Percentiles rank a stretch among this genome's conserved stretches.
Evolutionary conservation across 192 early-diverging fungal genomes (phyloP).

Genomic region (Cladochytrium replicatum): DNA sequence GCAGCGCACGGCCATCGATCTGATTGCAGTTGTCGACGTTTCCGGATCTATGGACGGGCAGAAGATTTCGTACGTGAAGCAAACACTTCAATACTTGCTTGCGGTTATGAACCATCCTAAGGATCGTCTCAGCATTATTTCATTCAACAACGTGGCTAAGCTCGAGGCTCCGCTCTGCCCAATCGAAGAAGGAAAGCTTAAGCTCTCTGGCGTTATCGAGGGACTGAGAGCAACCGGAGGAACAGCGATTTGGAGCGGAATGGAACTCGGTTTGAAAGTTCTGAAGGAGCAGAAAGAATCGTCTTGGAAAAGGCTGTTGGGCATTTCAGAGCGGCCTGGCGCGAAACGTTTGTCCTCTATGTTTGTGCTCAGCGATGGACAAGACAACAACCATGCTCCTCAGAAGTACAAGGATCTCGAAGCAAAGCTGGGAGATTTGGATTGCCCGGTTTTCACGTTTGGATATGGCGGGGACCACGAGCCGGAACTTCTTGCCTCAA

Average conservation of each 20-base stretch:
- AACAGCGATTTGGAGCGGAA: no score
- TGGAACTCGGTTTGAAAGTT: no score
- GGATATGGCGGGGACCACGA: slow-evolving; percentile 11
- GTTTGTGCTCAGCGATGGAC: slow-evolving; percentile 10
- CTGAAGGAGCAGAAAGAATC: no score
- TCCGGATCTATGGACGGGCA: slow-evolving; percentile 9
- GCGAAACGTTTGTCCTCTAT: slow-evolving; percentile 4
- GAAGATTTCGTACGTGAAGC: slow-evolving; percentile 3
- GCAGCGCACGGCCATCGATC: slow-evolving; percentile 4
- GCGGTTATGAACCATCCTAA: neutral
- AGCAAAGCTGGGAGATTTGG: neutral
- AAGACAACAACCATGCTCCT: slow-evolving; percentile 2
- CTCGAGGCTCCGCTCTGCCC: no score
- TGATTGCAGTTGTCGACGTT: slow-evolving; percentile 13
- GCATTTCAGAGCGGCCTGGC: no score
- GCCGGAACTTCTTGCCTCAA: neutral
- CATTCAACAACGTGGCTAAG: neutral
- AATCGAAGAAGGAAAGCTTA: no score
- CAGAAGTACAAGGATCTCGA: slow-evolving; percentile 2
- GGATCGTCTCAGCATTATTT: slow-evolving; percentile 9
- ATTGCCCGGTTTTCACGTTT: slow-evolving; percentile 10
- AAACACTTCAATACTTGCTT: slow-evolving; percentile 5
- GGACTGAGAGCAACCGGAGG: no score
- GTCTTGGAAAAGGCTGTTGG: no score
- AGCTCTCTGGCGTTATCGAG: slow-evolving; percentile 1